Base-by-base conservation (phyloP, 495 filamentous ascomycete species). In the Aspergillus coremiiformis region DNA sequence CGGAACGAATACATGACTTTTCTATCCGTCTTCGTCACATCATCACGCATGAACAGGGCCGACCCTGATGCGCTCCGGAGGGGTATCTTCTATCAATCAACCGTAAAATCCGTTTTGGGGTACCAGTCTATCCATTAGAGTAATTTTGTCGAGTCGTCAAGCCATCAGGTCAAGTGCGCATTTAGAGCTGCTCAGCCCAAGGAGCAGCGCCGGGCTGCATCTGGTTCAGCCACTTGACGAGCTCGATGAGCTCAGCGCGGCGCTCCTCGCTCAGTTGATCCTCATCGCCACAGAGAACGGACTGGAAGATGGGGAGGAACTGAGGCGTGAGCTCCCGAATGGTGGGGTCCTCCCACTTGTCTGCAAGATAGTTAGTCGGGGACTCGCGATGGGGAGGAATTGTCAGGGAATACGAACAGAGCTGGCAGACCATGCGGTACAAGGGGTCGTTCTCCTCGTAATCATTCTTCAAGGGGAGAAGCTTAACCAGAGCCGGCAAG, bases 381-480 rank as follows among this genome's bases (percentile, higher is more conserved):
- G 46, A 12, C 42, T 26, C 39, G 46, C 32, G 5, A 48, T 9
- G 27, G 48, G 42, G 8, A 24, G 19, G 12, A 23, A 32, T 32
- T n/a, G n/a, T n/a, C n/a, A n/a, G 30, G 49, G 14, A 37, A 39
- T 21, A 80, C 86, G 77, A 76, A 89, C 85, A 96, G 50, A 97
- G 76, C 66, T 86, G 81, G 64, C 88, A 83, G 61, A 98, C 80
- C 81, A 88, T 91, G 58, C 84, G 78, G 70, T 84, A 98, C 30
- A 97, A 81, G 10, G 92, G 88, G 54, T 87, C 85, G 73, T 98
- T 97, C 80, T 98, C 93, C 68, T 96, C 90, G 56, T 80, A 97
- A 66, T 98, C 93, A 59, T 96, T 91, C 72, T 86, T 90, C 59
- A 97, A 72, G 22, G 93, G 93, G 41, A 98, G 77, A 11, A 93